phyloP scores from a whole-genome alignment of 371 early-diverging fungal species.

The Umbelopsis sp. region DNA sequence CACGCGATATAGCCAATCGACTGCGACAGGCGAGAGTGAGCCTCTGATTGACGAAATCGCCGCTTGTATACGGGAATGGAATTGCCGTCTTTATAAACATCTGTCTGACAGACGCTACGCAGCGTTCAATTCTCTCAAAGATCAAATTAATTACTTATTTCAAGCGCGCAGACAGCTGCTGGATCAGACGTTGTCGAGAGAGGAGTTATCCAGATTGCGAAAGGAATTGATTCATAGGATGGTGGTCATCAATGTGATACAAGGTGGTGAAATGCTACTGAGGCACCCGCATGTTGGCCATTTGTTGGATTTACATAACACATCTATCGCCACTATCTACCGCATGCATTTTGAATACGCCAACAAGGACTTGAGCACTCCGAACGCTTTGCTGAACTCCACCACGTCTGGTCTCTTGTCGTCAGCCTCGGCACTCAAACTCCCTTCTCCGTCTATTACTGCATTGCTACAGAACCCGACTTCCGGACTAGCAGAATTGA shows the following conservation, averaged over 20 bases:
- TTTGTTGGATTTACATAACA: slow-evolving; percentile 58
- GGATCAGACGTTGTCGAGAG: slow-evolving; percentile 65
- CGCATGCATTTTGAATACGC: slow-evolving; percentile 61
- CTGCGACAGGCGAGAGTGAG: slow-evolving; percentile 60
- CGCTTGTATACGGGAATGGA: slow-evolving; percentile 71
- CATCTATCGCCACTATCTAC: slow-evolving; percentile 61
- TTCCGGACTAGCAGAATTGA: background rate
- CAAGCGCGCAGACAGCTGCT: slow-evolving; percentile 72
- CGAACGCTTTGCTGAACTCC: background rate
- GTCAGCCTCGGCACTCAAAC: slow-evolving; percentile 21
- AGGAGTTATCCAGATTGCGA: slow-evolving; percentile 60
- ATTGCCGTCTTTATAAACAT: slow-evolving; percentile 53
- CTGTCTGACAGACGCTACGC: slow-evolving; percentile 60
- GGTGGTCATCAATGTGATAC: slow-evolving; percentile 60
- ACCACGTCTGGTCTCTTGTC: background rate
- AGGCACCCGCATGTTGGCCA: slow-evolving; percentile 68
- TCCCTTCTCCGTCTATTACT: slow-evolving; percentile 9
- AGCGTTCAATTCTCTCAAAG: slow-evolving; percentile 55
- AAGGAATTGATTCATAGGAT: slow-evolving; percentile 62
- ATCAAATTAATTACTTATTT: slow-evolving; percentile 63
- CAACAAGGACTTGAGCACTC: slow-evolving; percentile 12
- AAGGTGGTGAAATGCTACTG: slow-evolving; percentile 61
- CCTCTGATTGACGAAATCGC: slow-evolving; percentile 75
- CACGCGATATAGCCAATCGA: slow-evolving; percentile 57
- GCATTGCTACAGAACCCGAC: background rate